A percentile compares a stretch with the other conserved stretches of the same genome.
These are phyloP conservation scores for Allium sativum DNA, from an alignment of 106 monocot genomes.

Conservation along the genomic window DNA sequence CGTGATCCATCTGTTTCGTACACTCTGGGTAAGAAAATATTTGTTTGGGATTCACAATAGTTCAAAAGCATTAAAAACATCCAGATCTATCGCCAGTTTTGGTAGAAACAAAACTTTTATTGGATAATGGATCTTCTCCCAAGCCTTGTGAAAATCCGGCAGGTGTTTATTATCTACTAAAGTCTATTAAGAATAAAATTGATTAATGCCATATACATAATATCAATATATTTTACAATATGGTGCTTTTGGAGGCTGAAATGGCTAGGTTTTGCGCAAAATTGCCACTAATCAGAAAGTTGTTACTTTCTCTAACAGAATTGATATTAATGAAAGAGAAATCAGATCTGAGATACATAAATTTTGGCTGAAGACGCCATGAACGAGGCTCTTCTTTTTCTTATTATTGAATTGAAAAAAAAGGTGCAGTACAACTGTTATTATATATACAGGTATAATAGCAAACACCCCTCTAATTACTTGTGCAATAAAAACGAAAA, in stretches of 20 bases:
- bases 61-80: slow-evolving; percentile 41
- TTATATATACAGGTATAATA: no score
- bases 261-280: slow-evolving; percentile 99
- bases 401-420: no score
- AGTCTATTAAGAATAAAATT: slow-evolving; percentile 97
- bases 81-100: slow-evolving; percentile 51
- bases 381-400: no score
- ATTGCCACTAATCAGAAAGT: slow-evolving; percentile 72
- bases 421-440: no score
- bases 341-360: no score
- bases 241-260: slow-evolving; percentile 88
- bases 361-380: no score
- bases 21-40: slow-evolving; percentile 70
- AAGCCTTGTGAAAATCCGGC: slow-evolving; percentile 91
- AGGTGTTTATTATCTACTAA: slow-evolving; percentile 82
- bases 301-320: slow-evolving; percentile 69
- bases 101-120: slow-evolving; percentile 42
- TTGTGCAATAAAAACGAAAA: no score
- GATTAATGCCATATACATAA: slow-evolving; percentile 83
- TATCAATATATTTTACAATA: slow-evolving; percentile 90
- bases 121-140: slow-evolving; percentile 78
- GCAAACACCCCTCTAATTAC: no score
- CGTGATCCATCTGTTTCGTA: slow-evolving; percentile 39
- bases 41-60: slow-evolving; percentile 67
- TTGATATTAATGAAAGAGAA: no score